Conservation (phyloP, 1,284 basidiomycete genomes). For the Irpex rosettiformis region DNA sequence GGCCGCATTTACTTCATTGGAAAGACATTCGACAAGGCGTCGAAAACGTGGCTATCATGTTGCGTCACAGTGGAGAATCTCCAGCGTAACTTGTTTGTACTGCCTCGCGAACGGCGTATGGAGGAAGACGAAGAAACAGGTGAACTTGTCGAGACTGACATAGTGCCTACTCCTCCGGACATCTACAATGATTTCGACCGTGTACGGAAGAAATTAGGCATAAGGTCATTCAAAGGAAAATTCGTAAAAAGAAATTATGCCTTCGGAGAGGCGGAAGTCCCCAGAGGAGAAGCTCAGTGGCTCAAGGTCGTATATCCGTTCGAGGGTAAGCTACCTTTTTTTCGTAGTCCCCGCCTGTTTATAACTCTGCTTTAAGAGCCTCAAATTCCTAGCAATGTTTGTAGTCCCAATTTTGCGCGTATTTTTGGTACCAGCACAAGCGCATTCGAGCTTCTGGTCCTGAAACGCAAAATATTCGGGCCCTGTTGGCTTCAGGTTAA, state of each 20-base stretch:
- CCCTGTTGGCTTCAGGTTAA: slow-evolving; percentile 95
- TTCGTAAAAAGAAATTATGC: slow-evolving; percentile 92
- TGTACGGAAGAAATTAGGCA: slow-evolving; percentile 69
- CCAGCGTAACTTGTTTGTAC: slow-evolving; percentile 91
- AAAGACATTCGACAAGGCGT: slow-evolving; percentile 78
- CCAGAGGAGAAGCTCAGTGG: slow-evolving; percentile 81
- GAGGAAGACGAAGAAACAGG: slow-evolving; percentile 57
- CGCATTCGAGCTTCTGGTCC: slow-evolving; percentile 91
- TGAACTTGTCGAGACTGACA: slow-evolving; percentile 69
- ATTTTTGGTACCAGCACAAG: slow-evolving; percentile 93
- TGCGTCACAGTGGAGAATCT: slow-evolving; percentile 86
- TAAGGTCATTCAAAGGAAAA: slow-evolving; percentile 79
- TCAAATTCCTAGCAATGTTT: slow-evolving; percentile 67
- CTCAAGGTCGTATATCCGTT: slow-evolving; percentile 91
- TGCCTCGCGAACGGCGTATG: slow-evolving; percentile 70
- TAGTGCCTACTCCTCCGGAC: slow-evolving; percentile 64
- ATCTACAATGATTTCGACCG: slow-evolving; percentile 86
- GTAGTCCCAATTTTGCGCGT: slow-evolving; percentile 81
- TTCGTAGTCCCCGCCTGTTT: neutral
- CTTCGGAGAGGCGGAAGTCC: slow-evolving; percentile 86
- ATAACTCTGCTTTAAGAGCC: slow-evolving; percentile 37
- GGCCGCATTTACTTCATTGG: slow-evolving; percentile 83
- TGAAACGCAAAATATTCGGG: slow-evolving; percentile 98
- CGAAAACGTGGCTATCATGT: slow-evolving; percentile 76
- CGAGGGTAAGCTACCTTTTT: slow-evolving; percentile 49